Evolutionary conservation across 2,329 filamentous ascomycete species (phyloP), one percentile per base, ranked within the genome.

Genomic region (Fusarium verticillioides): DNA sequence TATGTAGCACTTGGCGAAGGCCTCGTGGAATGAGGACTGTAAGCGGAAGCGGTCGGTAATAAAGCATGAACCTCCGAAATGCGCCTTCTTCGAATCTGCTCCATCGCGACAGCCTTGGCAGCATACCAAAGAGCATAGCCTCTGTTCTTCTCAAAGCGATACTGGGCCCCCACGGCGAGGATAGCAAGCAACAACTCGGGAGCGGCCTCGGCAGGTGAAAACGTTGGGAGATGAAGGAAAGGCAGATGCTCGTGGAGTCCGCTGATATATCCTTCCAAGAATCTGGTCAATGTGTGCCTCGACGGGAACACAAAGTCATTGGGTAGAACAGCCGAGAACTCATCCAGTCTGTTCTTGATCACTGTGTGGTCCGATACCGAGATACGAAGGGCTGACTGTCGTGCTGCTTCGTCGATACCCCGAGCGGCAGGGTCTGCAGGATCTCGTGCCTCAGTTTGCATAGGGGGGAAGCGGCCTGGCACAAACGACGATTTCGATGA

Each of bases 131-230:
- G 79, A 5, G 87, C 87, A 76, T 90, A 88, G 4, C 87, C 87
- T 46, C 88, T 83, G 52, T 89, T 87, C 62, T 84, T 87, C 74
- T 91, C 89, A 59, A 91, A 91, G 4, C 89, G 87, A 74, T 92
- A 92, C 74, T 91, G 90, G 0, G 91, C 91, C 18, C 91, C 91
- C 4, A 93, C 88, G 1, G 92, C 90, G 28, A 92, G 84, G 21
- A 94, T 87, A 1, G 91, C 91, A 34, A 94, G 82, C 9, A 93
- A 83, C 8, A 94, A 83, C 79, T 94, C 92, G 1, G 91, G 88
- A 1, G 91, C 89, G n/a, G 90, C 86, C n/a, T 90, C 88, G 12
- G 87, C 87, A 1, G 91, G 87, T 4, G 86, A 85, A 52, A 94
- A 84, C 0, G 91, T 93, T 0, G 92, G 89, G 9, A 93, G 82